Evolutionary conservation across 805 yeast genomes (phyloP).

Genomic region (Metschnikowia sp.): DNA sequence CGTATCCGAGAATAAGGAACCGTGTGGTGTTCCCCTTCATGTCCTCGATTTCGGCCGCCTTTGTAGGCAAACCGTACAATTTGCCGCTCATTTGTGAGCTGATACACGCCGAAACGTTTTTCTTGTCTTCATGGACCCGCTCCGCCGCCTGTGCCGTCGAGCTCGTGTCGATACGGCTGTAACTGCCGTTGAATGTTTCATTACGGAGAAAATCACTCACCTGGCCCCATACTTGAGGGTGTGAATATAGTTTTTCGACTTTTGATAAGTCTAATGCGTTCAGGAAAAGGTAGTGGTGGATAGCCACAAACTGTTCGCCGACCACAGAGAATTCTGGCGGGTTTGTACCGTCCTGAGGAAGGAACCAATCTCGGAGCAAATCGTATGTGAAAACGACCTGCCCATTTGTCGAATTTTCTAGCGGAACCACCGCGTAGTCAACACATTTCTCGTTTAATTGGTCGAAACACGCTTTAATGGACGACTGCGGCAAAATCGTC

Average conservation of each 20-base stretch:
- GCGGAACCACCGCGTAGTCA: constrained; percentile 79
- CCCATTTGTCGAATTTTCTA: constrained; percentile 94
- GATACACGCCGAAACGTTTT: constrained; percentile 42
- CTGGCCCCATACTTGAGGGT: constrained; percentile 99
- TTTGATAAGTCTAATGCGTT: constrained; percentile 40
- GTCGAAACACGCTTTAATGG: constrained; percentile 62
- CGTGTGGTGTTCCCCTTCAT: constrained; percentile 76
- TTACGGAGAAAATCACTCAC: constrained; percentile 53
- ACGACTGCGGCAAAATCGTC: constrained; percentile 34
- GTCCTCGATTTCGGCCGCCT: constrained; percentile 59
- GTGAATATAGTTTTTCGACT: constrained; percentile 70
- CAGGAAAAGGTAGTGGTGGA: constrained; percentile 71
- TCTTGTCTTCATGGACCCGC: constrained; percentile 39
- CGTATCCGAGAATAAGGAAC: constrained; percentile 62
- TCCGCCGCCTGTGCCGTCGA: constrained; percentile 89
- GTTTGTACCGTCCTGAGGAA: constrained; percentile 19
- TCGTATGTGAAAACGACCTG: constrained; percentile 86
- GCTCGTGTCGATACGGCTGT: constrained; percentile 57
- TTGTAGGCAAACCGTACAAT: constrained; percentile 11
- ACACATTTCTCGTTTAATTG: constrained; percentile 42
- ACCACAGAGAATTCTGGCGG: constrained; percentile 46
- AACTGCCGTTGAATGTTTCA: constrained; percentile 27
- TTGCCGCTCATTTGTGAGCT: constrained; percentile 17
- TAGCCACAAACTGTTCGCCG: constrained; percentile 78
- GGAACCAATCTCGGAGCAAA: constrained; percentile 65